A percentile compares a stretch with the other conserved stretches of the same genome.
phyloP scores from a whole-genome alignment of 352 stramenopile species.

The Phytophthora melonis region DNA sequence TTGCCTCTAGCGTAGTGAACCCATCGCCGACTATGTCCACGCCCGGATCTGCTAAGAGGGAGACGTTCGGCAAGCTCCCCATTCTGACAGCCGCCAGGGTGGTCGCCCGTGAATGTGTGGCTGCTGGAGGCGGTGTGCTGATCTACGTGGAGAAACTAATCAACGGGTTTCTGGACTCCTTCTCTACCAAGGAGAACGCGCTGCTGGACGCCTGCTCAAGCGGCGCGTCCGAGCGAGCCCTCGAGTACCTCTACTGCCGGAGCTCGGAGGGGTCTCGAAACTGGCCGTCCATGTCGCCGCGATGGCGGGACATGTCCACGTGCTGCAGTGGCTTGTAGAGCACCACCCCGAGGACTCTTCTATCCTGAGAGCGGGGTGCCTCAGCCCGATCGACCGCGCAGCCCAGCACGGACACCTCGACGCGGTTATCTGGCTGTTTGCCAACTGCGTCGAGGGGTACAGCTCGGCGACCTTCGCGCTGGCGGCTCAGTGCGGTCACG shows the following conservation, averaged over 20 bases:
- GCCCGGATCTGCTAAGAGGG: neutral
- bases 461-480: conserved; percentile 14
- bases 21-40: neutral
- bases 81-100: conserved; percentile 7
- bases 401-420: conserved; percentile 18
- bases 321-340: conserved; percentile 13
- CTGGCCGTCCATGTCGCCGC: conserved; percentile 11
- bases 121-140: conserved; percentile 5
- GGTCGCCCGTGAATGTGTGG: conserved; percentile 5
- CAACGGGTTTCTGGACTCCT: conserved; percentile 11
- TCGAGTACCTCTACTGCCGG: conserved; percentile 13
- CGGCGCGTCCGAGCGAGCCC: neutral
- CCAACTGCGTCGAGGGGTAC: conserved; percentile 8
- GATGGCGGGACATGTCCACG: conserved; percentile 7
- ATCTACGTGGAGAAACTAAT: conserved; percentile 11
- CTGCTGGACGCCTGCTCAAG: neutral
- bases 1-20: neutral
- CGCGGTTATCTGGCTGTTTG: conserved; percentile 17
- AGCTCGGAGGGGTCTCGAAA: neutral
- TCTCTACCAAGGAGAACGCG: conserved; percentile 1
- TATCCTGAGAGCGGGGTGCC: conserved; percentile 3
- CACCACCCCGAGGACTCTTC: conserved; percentile 8
- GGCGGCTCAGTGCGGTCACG: conserved; percentile 16
- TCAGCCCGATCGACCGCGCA: conserved; percentile 20
- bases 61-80: neutral